Base-by-base conservation (phyloP, 2,329 filamentous ascomycete species). In the Helotiales sp. region DNA sequence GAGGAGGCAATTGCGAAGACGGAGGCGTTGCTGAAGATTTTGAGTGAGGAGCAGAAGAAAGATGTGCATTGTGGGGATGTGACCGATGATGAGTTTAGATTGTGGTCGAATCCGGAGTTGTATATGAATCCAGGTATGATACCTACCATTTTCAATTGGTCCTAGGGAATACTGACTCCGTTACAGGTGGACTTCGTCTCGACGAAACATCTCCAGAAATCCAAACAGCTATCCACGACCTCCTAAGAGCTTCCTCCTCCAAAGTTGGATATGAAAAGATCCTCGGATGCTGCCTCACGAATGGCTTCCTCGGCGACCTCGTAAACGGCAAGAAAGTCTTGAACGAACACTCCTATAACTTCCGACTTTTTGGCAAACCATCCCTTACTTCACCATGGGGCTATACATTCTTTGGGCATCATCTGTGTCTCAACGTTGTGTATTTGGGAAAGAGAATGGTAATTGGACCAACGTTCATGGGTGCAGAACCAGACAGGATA, bases 381-480 rank as follows among this genome's bases (percentile, higher is more conserved):
- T 69, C 66, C 7, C 51, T 66, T 6, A 54, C 56, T 8, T 38
- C 54, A n/a, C 62, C 66, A 19, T 69, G 64, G 58, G 67, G 66
- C 22, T 69, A 66, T 24, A 67, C 66, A 30, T 69, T 70, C 33
- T 93, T 91, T 73, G 90, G 90, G 6, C 90, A 93, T 70, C 90
- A 93, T 65, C 77, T 93, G 2, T 91, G 88, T 64, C 78, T 93
- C 2, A 86, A 86, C 66, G 79, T 89, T 22, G 88, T 92, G 68
- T 78, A 92, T 55, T 81, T 86, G 67, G 77, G 77, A 30, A 72
- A 75, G 0, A 86, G 91, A 70, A 85, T 91, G 50, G 76, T 91
- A 44, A 77, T 91, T 2, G 85, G 83, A 0, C 90, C 90, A 0
- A 90, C 86, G 74, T 93, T 93, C 72, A 91, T 88, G 0, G 90